A percentile compares a stretch with the other conserved stretches of the same genome.
phyloP scores from a whole-genome alignment of 2,329 filamentous ascomycete species.

The Tolypocladium nubicola region DNA sequence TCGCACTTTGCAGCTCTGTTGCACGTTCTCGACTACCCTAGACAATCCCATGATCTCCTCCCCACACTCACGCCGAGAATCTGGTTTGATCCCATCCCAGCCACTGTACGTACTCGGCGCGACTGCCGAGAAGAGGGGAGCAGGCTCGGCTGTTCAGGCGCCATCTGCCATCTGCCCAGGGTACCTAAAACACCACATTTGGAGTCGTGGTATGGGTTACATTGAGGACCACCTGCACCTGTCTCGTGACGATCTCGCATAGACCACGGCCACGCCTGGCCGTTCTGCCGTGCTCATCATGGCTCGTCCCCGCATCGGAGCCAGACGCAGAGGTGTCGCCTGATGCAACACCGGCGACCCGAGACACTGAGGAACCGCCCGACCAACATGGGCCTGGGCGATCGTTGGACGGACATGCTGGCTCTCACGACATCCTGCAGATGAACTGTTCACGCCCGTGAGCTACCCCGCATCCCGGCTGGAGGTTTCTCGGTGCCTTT shows the following conservation, averaged over 20 bases:
- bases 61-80: too few species aligned
- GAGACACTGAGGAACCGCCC: background rate
- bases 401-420: background rate
- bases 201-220: background rate
- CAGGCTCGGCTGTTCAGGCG: background rate
- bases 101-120: background rate
- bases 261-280: background rate
- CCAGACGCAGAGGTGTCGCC: background rate
- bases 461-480: conserved; percentile 1
- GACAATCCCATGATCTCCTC: too few species aligned
- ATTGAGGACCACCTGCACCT: background rate
- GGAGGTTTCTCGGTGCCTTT: background rate
- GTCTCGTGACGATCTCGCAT: background rate
- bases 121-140: background rate
- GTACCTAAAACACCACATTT: background rate
- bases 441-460: background rate
- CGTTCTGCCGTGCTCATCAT: background rate
- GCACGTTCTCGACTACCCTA: background rate
- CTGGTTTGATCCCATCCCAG: too few species aligned
- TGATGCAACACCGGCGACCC: background rate
- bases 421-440: background rate
- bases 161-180: background rate
- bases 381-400: background rate
- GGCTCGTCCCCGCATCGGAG: background rate
- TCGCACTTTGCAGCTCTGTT: too few species aligned